phyloP scores from a whole-genome alignment of 129 eudicot species.

The Oenanthe sinensis region DNA sequence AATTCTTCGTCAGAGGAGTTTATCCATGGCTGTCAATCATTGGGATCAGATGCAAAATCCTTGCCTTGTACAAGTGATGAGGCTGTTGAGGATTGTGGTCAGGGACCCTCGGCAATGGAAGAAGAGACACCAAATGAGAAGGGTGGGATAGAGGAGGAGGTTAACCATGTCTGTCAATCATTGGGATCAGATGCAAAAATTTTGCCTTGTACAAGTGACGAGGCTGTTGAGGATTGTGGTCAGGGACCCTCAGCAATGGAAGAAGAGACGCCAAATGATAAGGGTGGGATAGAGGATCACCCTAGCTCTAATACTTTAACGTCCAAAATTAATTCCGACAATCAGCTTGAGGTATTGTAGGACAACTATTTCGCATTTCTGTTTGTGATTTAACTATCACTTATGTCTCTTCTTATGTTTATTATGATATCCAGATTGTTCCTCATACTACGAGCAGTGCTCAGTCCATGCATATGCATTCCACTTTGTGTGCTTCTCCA shows the following conservation, averaged over 20 bases:
- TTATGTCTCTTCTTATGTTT: neutral
- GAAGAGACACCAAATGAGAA: neutral
- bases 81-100: neutral
- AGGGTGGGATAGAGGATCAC: neutral
- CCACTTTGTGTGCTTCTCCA: neutral
- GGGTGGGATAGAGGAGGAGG: neutral
- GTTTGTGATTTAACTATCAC: neutral
- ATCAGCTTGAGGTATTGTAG: neutral
- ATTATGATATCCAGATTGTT: neutral
- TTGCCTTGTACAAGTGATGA: conserved; percentile 4
- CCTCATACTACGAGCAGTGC: conserved; percentile 2
- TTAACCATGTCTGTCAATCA: neutral
- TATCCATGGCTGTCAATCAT: neutral
- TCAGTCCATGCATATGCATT: conserved; percentile 2
- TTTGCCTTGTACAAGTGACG: neutral
- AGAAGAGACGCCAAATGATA: neutral
- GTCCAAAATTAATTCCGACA: neutral
- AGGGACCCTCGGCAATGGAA: neutral
- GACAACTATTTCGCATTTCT: too few relatives aligned
- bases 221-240: neutral
- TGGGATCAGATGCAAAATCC: neutral
- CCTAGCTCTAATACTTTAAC: neutral
- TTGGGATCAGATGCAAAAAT: neutral
- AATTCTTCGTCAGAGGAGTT: neutral
- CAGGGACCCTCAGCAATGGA: neutral